Evolutionary conservation across 768 basidiomycete species (phyloP).

Genomic region (Lactarius pseudohatsudake): DNA sequence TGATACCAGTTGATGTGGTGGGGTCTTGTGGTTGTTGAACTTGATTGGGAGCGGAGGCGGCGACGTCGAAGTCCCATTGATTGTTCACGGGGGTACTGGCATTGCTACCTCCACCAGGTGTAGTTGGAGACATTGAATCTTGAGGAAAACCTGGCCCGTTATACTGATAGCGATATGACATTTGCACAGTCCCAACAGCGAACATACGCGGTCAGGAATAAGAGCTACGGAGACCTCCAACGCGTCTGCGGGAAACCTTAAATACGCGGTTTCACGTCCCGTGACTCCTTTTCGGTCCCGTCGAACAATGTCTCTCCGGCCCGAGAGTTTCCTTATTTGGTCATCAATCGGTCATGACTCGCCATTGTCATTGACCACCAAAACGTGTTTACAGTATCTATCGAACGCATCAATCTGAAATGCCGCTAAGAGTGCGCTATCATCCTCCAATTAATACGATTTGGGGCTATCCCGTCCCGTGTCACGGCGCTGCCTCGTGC

Average conservation of each 20-base stretch:
- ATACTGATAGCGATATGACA: slow-evolving; percentile 28
- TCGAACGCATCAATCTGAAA: background rate
- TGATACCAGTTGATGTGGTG: slow-evolving; percentile 8
- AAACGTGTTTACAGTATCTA: background rate
- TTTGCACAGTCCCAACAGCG: slow-evolving; percentile 23
- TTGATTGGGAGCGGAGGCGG: slow-evolving; percentile 16
- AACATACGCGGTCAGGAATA: slow-evolving; percentile 27
- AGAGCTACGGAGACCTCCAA: slow-evolving; percentile 10
- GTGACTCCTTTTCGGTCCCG: slow-evolving; percentile 25
- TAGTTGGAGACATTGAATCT: slow-evolving; percentile 25
- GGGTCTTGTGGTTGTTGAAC: slow-evolving; percentile 24
- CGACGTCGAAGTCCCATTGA: slow-evolving; percentile 27
- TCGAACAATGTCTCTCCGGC: slow-evolving; percentile 25
- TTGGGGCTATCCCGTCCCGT: background rate
- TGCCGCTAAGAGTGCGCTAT: background rate
- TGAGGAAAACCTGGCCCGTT: slow-evolving; percentile 20
- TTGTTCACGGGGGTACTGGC: slow-evolving; percentile 28
- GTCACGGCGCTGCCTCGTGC: background rate
- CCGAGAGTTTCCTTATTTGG: slow-evolving; percentile 16
- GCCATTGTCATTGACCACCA: background rate
- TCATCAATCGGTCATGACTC: background rate
- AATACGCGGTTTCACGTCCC: slow-evolving; percentile 17
- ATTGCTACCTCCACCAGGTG: slow-evolving; percentile 28
- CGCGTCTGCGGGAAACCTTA: slow-evolving; percentile 16
- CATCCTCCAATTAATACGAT: background rate